Evolutionary conservation across 2,329 filamentous ascomycete genomes (phyloP), one percentile per base, ranked within the genome.

Genomic region (Mycosphaerella sp.): DNA sequence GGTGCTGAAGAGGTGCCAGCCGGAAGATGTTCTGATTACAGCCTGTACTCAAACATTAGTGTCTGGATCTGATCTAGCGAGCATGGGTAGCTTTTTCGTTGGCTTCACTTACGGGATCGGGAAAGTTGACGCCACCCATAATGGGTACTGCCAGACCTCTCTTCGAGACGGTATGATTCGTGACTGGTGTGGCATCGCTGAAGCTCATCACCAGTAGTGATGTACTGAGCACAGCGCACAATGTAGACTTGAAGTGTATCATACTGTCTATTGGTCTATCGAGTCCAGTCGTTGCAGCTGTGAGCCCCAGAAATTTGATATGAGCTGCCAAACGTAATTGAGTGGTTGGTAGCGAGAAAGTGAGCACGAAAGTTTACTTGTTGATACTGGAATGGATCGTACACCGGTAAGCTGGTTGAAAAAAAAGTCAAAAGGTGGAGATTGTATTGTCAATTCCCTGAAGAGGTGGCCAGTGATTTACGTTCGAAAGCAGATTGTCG

Each of bases 61-160:
- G 9, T 23, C 12, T 31, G 3, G 21, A 21, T 21, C 21, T 23
- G 21, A 21, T 21, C 21, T 23, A 11, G 8, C 31, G 23, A 32
- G 31, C 12, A n/a, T 29, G 21, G 9, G 31, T 34, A 23, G 21
- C 9, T 4, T 11, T 9, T n/a, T 17, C 39, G 14, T 14, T 21
- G 17, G 17, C 10, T 21, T 41, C 9, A 42, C 47, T 49, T 49
- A 49, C 47, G 4, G 72, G 72, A 48, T 70, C 55, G 3, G 80
- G 73, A 62, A 83, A 83, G 68, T 82, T 74, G 26, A 64, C 62
- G 39, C 62, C 62, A 21, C 60, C 58, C 44, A 66, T 60, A 51
- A 60, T 55, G 1, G 65, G 61, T 2, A 53, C 59, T 31, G 57
- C 50, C 12, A 52, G 55, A 45, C 48, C 53, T 45, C 61, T 51